Percentiles rank a stretch among this genome's conserved stretches.
Conservation (phyloP, 345 rosid genomes). For the Luvunga scandens region DNA sequence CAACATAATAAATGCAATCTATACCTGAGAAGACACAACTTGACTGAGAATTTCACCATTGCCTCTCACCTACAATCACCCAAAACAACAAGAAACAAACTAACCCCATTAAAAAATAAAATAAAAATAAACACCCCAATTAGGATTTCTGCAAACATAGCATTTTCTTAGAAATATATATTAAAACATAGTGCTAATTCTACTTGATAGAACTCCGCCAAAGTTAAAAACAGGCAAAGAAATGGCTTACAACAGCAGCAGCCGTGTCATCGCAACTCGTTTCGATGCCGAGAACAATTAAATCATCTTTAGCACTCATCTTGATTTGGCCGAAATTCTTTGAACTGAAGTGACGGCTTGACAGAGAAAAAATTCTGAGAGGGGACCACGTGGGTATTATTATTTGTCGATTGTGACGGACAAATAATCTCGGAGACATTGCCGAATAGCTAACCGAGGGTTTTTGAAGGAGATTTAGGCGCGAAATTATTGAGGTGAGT, state of each 20-base stretch:
- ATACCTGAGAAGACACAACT: constrained; percentile 94
- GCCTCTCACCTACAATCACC: constrained; percentile 63
- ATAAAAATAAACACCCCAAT: background rate
- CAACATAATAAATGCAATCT: constrained; percentile 11
- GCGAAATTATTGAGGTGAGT: constrained; percentile 42
- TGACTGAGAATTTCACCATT: constrained; percentile 89
- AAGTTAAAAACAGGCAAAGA: background rate
- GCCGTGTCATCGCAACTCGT: constrained; percentile 99
- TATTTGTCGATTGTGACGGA: constrained; percentile 2
- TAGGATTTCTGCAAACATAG: background rate
- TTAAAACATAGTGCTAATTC: background rate
- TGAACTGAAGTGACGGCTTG: constrained; percentile 22
- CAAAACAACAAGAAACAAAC: background rate
- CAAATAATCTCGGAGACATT: constrained; percentile 11
- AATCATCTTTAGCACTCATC: constrained; percentile 32
- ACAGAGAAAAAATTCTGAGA: constrained; percentile 21
- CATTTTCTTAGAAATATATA: background rate
- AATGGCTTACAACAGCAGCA: constrained; percentile 70
- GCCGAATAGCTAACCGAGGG: constrained; percentile 20
- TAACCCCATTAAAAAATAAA: background rate
- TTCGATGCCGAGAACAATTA: constrained; percentile 89
- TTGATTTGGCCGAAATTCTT: background rate
- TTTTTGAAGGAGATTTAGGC: constrained; percentile 37
- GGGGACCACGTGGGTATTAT: constrained; percentile 10
- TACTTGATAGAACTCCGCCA: background rate